Conservation (phyloP, 75 land plant species). For the Sequoia sempervirens region DNA sequence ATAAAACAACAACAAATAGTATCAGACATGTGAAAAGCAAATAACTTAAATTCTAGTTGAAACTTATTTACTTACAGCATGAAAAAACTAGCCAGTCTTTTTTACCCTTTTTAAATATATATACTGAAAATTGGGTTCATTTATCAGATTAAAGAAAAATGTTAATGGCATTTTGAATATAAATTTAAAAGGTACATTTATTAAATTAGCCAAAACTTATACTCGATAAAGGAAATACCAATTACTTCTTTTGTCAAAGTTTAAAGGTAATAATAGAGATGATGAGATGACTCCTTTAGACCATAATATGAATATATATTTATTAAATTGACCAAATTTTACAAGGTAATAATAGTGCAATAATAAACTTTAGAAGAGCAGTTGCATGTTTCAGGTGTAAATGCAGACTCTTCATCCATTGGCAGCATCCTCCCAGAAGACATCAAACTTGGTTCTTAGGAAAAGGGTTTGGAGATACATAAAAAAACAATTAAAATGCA, state of each 20-base stretch:
- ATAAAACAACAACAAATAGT: not conserved
- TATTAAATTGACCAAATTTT: not conserved
- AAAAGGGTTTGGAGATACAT: too few species aligned
- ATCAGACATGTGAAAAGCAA: constrained; percentile 2
- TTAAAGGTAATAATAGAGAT: too few species aligned
- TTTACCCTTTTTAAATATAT: not conserved
- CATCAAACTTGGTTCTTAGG: too few species aligned
- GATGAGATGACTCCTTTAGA: not conserved
- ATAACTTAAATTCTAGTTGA: not conserved
- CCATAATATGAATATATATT: not conserved
- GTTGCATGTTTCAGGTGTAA: too few species aligned
- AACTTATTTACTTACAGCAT: not conserved
- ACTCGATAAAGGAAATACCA: not conserved
- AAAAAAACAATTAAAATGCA: too few species aligned
- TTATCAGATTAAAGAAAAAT: not conserved
- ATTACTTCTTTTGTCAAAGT: too few species aligned
- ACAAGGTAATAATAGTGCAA: too few species aligned
- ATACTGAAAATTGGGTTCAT: not conserved
- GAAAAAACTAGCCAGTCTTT: not conserved
- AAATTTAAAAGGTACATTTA: not conserved
- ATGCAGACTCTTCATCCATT: too few species aligned
- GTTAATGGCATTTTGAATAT: not conserved
- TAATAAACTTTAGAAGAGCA: too few species aligned
- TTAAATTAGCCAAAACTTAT: not conserved
- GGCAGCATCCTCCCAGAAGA: too few species aligned